A percentile compares a stretch with the other conserved stretches of the same genome.
Evolutionary conservation across 306 rosid species (phyloP).

Genomic region (Calophaca sinica): DNA sequence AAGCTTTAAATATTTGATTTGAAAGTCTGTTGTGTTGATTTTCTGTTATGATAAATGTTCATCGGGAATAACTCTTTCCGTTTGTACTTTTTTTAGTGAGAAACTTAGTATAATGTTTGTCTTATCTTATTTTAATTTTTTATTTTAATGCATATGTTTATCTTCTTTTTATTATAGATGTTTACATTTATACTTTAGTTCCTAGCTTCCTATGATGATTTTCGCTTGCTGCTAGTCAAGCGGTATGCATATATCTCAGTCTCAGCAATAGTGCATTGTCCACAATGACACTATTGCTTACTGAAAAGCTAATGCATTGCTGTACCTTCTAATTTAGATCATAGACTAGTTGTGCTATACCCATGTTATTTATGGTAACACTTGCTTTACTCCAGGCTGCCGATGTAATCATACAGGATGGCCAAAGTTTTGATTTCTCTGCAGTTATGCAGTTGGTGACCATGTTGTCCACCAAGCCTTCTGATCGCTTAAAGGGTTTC

Average conservation of each 20-base stretch:
- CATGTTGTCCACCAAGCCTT: slow-evolving; percentile 73
- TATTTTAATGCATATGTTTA: not conserved
- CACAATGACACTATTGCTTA: slow-evolving; percentile 28
- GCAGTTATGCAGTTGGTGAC: slow-evolving; percentile 88
- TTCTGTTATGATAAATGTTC: slow-evolving; percentile 13
- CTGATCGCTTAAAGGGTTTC: slow-evolving; percentile 80
- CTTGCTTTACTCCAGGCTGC: slow-evolving; percentile 75
- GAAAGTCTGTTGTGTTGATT: slow-evolving; percentile 15
- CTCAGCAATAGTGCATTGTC: slow-evolving; percentile 35
- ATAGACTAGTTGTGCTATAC: not conserved
- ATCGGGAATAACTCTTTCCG: not conserved
- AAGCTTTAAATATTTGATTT: slow-evolving; percentile 23
- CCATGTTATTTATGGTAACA: slow-evolving; percentile 39
- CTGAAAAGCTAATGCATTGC: slow-evolving; percentile 31
- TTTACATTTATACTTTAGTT: slow-evolving; percentile 14
- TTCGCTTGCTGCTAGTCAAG: slow-evolving; percentile 15
- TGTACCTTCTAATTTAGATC: slow-evolving; percentile 34
- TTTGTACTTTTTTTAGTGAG: slow-evolving; percentile 1
- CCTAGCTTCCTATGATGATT: slow-evolving; percentile 17
- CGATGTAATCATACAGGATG: slow-evolving; percentile 87
- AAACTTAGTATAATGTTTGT: slow-evolving; percentile 15
- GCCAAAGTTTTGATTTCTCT: slow-evolving; percentile 79
- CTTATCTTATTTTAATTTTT: slow-evolving; percentile 6
- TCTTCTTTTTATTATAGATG: slow-evolving; percentile 34
- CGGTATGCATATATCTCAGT: slow-evolving; percentile 19